Evolutionary conservation across 139 green algal species (phyloP), one percentile per base, ranked within the genome.

Genomic region (Chlorella sp.): DNA sequence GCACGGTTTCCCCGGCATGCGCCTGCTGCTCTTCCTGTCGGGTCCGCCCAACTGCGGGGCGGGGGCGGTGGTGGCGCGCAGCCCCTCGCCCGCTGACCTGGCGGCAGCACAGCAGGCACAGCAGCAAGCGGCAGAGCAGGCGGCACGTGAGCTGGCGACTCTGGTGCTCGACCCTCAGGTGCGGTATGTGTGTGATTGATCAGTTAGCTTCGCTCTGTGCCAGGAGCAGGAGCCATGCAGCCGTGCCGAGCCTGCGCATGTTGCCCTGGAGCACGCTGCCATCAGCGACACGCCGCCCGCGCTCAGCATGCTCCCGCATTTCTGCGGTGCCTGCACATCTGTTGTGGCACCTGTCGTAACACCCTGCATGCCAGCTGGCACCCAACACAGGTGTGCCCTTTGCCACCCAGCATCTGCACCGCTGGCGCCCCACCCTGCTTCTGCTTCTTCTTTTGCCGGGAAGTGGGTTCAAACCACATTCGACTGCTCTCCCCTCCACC

Each of bases 11-110:
- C 84, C 84, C 0, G 84, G 84, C 39, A 75, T 88, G 84, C 80
- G 93, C 22, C 71, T 97, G 68, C 60, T 97, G 87, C 61, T 92
- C 0, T 97, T 98, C 90, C 87, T 97, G 34, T 90, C 94, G 40
- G 96, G 96, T 0, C 90, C 95, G 0, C 96, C 96, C 28, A 93
- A 98, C 86, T 85, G 87, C 5, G 96, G 94, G 0, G 61, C 91
- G 1, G 96, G 96, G 71, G 85, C 89, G 40, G 92, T 97, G 60
- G 81, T 95, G 66, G 86, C 71, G 60, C 84, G 79, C 34, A 53
- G n/a, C 18, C 69, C 80, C 36, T 40, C 66, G 18, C 21, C 68
- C 14, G 69, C 85, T 0, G 73, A 64, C 42, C 61, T 48, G 30
- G 78, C 42, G 22, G 60, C 53, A 0, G 66, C 82, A 3, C 32